Base-by-base conservation (phyloP, 225 moss, liverwort and hornwort species). In the Asterella californica region DNA sequence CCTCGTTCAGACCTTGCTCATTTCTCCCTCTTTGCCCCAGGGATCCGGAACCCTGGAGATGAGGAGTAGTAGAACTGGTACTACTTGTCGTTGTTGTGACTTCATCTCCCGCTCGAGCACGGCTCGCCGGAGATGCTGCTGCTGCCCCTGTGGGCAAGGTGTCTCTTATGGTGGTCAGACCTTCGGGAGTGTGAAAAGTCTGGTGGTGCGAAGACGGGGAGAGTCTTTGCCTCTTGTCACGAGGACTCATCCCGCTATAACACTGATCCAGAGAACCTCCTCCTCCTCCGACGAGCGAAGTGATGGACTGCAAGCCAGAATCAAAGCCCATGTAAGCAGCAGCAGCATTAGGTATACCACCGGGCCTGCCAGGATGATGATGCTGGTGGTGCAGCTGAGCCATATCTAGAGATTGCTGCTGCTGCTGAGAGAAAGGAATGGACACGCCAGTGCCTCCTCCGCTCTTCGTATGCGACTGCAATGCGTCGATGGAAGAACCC, bases 171-270 rank as follows among this genome's bases (percentile, higher is more conserved):
- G 84, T 54, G 25, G 67, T 84, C 73, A 81, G 66, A 46, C 74
- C 78, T 48, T 74, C 66, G 17, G 73, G 77, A 78, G 47, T 66
- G 11, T 60, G 74, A 27, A 47, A 81, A 10, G 32, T 72, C 47
- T 64, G 53, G 4, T 63, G 80, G 50, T 27, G 48, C 18, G 83
- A 75, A 72, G 81, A 73, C 38, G 84, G 69, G 52, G 78, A 81
- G 25, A 81, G 45, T 54, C 81, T 60, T 74, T 81, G 84, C 60
- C 81, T 65, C 74, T 84, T 84, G 74, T 78, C 84, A 4, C 71
- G 81, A 27, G 84, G 81, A 37, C 73, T 84, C 27, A 81, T 34
- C 25, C 27, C 84, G 22, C 59, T 70, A 46, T 84, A 79, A 76
- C 81, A 81, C 66, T 68, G 81, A 78, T 81, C 84, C 27, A 64